Percentiles rank a stretch among this genome's conserved stretches.
Evolutionary conservation across 805 yeast genomes (phyloP).

Genomic region (Saccharomyces mikatae): DNA sequence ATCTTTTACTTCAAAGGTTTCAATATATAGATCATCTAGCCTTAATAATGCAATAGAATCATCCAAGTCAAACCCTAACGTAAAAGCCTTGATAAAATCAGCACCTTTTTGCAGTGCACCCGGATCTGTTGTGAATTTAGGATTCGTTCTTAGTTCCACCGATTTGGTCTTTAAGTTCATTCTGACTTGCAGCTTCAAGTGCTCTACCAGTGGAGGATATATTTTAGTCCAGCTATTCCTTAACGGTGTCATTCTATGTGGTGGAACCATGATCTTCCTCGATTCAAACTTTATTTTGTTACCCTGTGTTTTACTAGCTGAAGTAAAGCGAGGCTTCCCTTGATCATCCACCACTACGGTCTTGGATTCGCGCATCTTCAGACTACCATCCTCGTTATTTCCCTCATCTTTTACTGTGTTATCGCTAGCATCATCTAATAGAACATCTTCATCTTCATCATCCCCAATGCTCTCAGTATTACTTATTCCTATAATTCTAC

Average conservation of each 20-base stretch:
- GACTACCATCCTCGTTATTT: conserved; percentile 16
- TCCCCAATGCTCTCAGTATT: conserved; percentile 28
- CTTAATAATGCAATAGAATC: conserved; percentile 93
- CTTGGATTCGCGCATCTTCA: conserved; percentile 16
- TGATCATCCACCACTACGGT: conserved; percentile 53
- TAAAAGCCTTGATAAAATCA: conserved; percentile 90
- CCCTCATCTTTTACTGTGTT: conserved; percentile 1
- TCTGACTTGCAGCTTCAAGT: conserved; percentile 87
- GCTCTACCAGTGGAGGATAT: conserved; percentile 93
- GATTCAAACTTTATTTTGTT: conserved; percentile 71
- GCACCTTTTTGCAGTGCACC: conserved; percentile 97
- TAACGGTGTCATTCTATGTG: conserved; percentile 93
- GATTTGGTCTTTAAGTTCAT: conserved; percentile 86
- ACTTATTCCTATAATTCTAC: conserved; percentile 30
- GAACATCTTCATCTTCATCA: conserved; percentile 27
- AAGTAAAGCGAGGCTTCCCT: conserved; percentile 79
- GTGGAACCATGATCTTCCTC: conserved; percentile 89
- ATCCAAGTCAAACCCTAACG: conserved; percentile 92
- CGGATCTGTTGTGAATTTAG: conserved; percentile 74
- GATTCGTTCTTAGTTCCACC: conserved; percentile 77
- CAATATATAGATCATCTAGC: conserved; percentile 91
- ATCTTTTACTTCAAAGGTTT: conserved; percentile 93
- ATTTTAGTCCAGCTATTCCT: conserved; percentile 87
- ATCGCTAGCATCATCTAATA: conserved; percentile 8
- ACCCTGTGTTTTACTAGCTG: conserved; percentile 53